Base-by-base conservation (phyloP, 768 basidiomycete genomes). In the Tricholoma sp. region DNA sequence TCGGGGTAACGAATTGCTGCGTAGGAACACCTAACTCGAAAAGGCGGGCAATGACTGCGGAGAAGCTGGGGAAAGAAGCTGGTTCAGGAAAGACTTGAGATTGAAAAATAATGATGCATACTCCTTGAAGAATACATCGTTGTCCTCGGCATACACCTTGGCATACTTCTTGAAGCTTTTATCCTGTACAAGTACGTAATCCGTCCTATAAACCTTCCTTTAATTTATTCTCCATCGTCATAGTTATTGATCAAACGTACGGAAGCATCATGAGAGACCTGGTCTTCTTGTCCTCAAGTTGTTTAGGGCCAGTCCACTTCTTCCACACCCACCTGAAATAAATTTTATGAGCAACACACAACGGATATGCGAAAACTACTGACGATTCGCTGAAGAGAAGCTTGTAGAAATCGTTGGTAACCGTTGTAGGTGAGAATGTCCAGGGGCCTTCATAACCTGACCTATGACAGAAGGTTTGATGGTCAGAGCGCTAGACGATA, bases 291-390 rank as follows among this genome's bases (percentile, higher is more conserved):
- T 98, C 96, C 72, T 90, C 86, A 56, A 88, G 86, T 75, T 97
- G 95, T 76, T 93, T 94, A 18, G 94, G 93, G 52, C 92, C 95
- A 59, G 76, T 74, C 94, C 96, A 98, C 73, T 94, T 96, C 74
- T 81, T 89, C 94, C 94, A 96, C n/a, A 85, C 79, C 90, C 91
- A 92, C 56, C 81, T 83, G 48, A 33, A 17, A 50, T 15, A 31
- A 18, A 13, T 28, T 9, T 34, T 9, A 65, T 20, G 62, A 52
- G n/a, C 24, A 3, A 17, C 15, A 32, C 20, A 50, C 4, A 8
- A 52, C 28, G 9, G 47, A 1, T 8, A 54, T 4, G 1, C 0
- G 20, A 4, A 29, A 5, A 45, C 41, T 24, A 66, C 72, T 60
- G 72, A 89, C 83, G 84, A 91, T 79, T 97, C 94, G 63, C 86